Conservation (phyloP, 352 stramenopile genomes). For the Phytopythium aichiense region DNA sequence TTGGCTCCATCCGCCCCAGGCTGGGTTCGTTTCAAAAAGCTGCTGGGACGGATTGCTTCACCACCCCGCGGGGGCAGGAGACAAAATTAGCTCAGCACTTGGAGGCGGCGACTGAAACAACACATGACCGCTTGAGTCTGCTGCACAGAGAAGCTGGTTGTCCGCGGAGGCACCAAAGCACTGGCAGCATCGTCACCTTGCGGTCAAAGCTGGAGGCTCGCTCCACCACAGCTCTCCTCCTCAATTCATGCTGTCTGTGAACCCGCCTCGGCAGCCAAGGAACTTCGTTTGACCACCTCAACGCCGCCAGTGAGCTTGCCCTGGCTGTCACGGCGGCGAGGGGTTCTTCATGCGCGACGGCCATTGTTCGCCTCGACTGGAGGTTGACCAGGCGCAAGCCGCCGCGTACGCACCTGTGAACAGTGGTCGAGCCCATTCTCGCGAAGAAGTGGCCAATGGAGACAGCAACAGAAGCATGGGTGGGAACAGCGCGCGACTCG, state of each 20-base stretch:
- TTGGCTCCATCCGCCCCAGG: background rate
- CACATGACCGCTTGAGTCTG: background rate
- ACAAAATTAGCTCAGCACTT: background rate
- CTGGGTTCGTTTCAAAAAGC: background rate
- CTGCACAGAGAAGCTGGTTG: background rate
- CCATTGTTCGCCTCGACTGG: background rate
- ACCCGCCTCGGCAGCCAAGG: background rate
- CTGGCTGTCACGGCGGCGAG: background rate
- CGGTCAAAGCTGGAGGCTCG: background rate
- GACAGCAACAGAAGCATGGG: background rate
- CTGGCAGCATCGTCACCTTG: background rate
- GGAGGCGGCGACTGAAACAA: background rate
- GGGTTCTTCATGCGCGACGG: conserved; percentile 1
- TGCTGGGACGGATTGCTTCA: background rate
- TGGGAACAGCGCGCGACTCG: too few species aligned
- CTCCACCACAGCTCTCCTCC: background rate
- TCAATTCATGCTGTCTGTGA: background rate
- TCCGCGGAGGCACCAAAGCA: background rate
- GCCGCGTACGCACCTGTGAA: background rate
- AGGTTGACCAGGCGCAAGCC: background rate
- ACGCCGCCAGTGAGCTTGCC: background rate
- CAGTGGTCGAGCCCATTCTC: background rate
- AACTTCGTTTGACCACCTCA: background rate
- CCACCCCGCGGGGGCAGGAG: background rate
- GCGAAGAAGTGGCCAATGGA: background rate